Conservation (phyloP, 148 eudicot species). For the Euryodendron excelsum region DNA sequence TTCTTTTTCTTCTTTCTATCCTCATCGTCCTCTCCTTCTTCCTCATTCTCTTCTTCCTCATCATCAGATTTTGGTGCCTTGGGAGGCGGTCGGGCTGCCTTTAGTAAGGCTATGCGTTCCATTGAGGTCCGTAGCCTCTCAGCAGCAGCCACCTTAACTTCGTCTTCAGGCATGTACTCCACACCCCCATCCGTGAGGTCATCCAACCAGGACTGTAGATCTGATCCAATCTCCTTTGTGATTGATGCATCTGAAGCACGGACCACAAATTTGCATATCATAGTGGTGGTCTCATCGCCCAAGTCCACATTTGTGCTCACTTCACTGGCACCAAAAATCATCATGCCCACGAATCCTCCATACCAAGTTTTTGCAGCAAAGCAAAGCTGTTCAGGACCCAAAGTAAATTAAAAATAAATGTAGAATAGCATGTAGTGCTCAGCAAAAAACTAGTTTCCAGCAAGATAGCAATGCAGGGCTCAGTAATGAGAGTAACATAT, state of each 20-base stretch:
- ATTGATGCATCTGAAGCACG: slow-evolving; percentile 92
- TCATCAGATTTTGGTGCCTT: slow-evolving; percentile 50
- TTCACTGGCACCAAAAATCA: slow-evolving; percentile 97
- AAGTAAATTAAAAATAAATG: background rate
- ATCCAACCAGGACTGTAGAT: slow-evolving; percentile 81
- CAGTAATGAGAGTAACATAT: too few species aligned
- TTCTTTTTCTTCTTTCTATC: slow-evolving; percentile 30
- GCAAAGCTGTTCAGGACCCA: slow-evolving; percentile 60
- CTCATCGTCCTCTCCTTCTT: slow-evolving; percentile 26
- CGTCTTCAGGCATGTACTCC: slow-evolving; percentile 96
- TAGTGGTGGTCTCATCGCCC: slow-evolving; percentile 92
- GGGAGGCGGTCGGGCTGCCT: slow-evolving; percentile 76
- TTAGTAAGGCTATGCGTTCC: slow-evolving; percentile 87
- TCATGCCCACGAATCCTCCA: slow-evolving; percentile 94
- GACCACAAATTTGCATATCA: slow-evolving; percentile 92
- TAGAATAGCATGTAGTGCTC: background rate
- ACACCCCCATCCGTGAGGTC: slow-evolving; percentile 94
- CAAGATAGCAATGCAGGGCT: too few species aligned
- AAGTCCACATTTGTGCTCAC: slow-evolving; percentile 94
- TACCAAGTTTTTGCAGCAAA: slow-evolving; percentile 96
- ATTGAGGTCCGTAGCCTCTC: slow-evolving; percentile 77
- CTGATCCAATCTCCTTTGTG: slow-evolving; percentile 83
- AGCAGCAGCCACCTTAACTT: slow-evolving; percentile 80
- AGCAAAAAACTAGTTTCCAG: background rate
- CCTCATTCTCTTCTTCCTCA: slow-evolving; percentile 35